Base-by-base conservation (phyloP, 345 rosid species). In the Excoecaria cochinchinensis region DNA sequence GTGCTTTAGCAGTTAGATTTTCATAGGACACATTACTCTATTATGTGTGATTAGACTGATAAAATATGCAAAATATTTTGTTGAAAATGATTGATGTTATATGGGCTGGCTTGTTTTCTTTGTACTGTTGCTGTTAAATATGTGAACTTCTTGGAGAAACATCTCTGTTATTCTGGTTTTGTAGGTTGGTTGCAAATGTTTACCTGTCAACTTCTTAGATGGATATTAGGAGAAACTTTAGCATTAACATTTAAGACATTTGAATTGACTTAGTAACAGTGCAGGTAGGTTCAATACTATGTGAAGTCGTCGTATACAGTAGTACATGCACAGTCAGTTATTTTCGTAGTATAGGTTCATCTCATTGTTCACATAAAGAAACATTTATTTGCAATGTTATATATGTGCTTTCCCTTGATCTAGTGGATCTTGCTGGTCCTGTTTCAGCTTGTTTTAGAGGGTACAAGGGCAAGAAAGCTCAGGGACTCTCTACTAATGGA, bases 361-460 rank as follows among this genome's bases (percentile, higher is more conserved):
- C 42, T 14, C 40, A 40, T 8, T 1, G 48, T 58, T 57, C n/a
- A 13, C 7, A 9, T 71, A 57, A n/a, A 42, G 60, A 31, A 9
- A 52, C 21, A 7, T 48, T 46, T 11, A 46, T 68, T 51, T 61
- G 21, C 6, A 0, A 8, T 51, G 52, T 38, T 16, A 69, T 76
- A 17, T 51, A 24, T 69, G 68, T 69, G 44, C 51, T 71, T 60
- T 25, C 16, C 57, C 36, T 74, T 76, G 79, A 76, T 74, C 59
- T 79, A 71, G 73, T 67, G 51, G 36, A 47, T 79, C 76, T 50
- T 15, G 14, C 62, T 67, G 47, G 77, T 71, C 65, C 73, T 81
- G 77, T 76, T 83, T 74, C 87, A 96, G 99, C 97, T 96, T 78
- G 87, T 87, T 81, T 74, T 93, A 82, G 99, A 96, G 82, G 91